A percentile compares a stretch with the other conserved stretches of the same genome.
Conservation (phyloP, 2,329 filamentous ascomycete genomes). For the Colletotrichum kahawae region DNA sequence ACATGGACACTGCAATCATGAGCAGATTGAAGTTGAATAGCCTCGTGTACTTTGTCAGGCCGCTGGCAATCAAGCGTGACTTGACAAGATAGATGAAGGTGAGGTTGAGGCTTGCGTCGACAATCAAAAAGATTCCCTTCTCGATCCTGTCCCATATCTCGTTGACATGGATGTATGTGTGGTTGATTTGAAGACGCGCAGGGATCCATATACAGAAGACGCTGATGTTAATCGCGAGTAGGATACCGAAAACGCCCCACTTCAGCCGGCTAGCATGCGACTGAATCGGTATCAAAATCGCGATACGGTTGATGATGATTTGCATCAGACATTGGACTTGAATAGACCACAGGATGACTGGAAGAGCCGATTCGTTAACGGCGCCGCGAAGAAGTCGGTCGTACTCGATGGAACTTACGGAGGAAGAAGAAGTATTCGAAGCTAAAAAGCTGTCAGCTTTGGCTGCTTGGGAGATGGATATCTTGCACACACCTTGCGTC, state of each 20-base stretch:
- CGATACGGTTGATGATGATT: slow-evolving; percentile 57
- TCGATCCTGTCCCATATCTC: slow-evolving; percentile 54
- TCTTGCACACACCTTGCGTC: slow-evolving; percentile 27
- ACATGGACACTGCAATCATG: slow-evolving; percentile 29
- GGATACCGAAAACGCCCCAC: slow-evolving; percentile 44
- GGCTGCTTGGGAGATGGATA: rapidly evolving
- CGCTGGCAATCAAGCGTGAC: slow-evolving; percentile 47
- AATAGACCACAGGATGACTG: slow-evolving; percentile 12
- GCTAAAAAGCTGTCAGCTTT: neutral
- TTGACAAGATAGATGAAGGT: slow-evolving; percentile 52
- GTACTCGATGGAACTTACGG: neutral
- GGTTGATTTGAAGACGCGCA: slow-evolving; percentile 43
- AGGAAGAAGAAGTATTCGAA: slow-evolving; percentile 17
- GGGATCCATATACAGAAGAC: slow-evolving; percentile 58
- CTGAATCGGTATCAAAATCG: slow-evolving; percentile 46
- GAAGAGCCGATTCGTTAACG: neutral
- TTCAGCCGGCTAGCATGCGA: slow-evolving; percentile 43
- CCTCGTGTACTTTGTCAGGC: slow-evolving; percentile 51
- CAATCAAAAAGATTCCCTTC: slow-evolving; percentile 50
- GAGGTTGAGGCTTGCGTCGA: slow-evolving; percentile 50
- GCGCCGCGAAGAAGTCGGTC: no score
- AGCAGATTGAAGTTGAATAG: slow-evolving; percentile 40
- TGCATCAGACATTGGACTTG: slow-evolving; percentile 51
- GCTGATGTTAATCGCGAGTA: slow-evolving; percentile 51
- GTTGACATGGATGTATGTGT: slow-evolving; percentile 46